These are phyloP conservation scores for Kodamaea kaohsiungensis DNA, from an alignment of 805 yeast genomes.

Conservation along the genomic window DNA sequence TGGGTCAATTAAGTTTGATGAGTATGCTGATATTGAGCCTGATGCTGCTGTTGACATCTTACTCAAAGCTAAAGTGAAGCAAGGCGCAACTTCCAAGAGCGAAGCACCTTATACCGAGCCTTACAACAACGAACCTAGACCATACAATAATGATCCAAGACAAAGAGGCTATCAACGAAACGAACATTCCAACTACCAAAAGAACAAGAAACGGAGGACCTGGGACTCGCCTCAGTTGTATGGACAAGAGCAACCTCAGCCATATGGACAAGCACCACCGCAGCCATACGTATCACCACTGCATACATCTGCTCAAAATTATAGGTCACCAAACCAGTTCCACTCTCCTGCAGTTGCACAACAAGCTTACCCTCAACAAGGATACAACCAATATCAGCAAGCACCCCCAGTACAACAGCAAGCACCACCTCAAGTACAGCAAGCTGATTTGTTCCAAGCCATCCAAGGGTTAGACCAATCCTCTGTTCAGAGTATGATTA, in stretches of 20 bases:
- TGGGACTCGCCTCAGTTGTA: not conserved
- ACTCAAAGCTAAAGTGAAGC: constrained; percentile 39
- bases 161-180: constrained; percentile 3
- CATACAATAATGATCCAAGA: not conserved
- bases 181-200: constrained; percentile 2
- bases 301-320: not conserved
- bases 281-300: not conserved
- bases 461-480: constrained; percentile 31
- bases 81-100: no score
- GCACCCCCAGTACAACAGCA: constrained; percentile 1
- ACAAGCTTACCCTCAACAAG: constrained; percentile 1
- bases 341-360: not conserved
- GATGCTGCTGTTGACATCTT: constrained; percentile 65
- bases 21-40: constrained; percentile 68
- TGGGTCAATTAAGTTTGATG: constrained; percentile 81
- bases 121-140: not conserved
- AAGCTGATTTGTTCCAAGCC: constrained; percentile 18
- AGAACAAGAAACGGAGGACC: not conserved
- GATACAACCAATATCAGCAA: not conserved
- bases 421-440: constrained; percentile 7
- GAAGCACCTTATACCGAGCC: not conserved
- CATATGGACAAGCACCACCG: not conserved
- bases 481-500: constrained; percentile 34
- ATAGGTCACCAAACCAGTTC: constrained; percentile 2
- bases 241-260: constrained; percentile 3